Percentiles rank a stretch among this genome's conserved stretches.
Conservation (phyloP, 768 basidiomycete genomes). For the Boletus subcaerulescens region DNA sequence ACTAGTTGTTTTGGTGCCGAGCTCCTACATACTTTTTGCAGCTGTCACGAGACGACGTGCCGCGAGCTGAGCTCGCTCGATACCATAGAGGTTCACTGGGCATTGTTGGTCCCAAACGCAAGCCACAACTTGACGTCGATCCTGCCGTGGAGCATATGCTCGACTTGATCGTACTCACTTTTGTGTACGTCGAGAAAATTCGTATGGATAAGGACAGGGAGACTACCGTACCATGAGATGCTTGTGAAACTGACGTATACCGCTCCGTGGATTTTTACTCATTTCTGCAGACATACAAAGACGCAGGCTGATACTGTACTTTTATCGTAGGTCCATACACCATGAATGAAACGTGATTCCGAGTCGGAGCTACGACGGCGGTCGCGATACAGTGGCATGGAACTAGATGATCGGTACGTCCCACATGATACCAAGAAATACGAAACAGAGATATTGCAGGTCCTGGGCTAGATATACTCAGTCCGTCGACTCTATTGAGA, state of each 20-base stretch:
- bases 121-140: conserved; percentile 20
- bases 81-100: conserved; percentile 19
- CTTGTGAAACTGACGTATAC: background rate
- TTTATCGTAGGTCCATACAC: conserved; percentile 9
- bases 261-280: background rate
- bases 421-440: background rate
- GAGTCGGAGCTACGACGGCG: background rate
- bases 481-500: too few relatives aligned
- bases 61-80: conserved; percentile 17
- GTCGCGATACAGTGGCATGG: background rate
- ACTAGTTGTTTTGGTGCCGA: background rate
- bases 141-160: conserved; percentile 23
- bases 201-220: conserved; percentile 24
- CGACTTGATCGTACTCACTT: conserved; percentile 29
- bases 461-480: background rate
- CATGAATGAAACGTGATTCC: background rate
- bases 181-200: conserved; percentile 33
- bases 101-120: conserved; percentile 16
- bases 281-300: background rate
- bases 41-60: conserved; percentile 20
- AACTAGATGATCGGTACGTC: background rate
- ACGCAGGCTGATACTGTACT: conserved; percentile 2
- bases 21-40: background rate
- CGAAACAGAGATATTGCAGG: background rate
- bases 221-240: background rate